These are phyloP conservation scores for Quercus dentata DNA, from an alignment of 306 rosid species.

Conservation along the genomic window DNA sequence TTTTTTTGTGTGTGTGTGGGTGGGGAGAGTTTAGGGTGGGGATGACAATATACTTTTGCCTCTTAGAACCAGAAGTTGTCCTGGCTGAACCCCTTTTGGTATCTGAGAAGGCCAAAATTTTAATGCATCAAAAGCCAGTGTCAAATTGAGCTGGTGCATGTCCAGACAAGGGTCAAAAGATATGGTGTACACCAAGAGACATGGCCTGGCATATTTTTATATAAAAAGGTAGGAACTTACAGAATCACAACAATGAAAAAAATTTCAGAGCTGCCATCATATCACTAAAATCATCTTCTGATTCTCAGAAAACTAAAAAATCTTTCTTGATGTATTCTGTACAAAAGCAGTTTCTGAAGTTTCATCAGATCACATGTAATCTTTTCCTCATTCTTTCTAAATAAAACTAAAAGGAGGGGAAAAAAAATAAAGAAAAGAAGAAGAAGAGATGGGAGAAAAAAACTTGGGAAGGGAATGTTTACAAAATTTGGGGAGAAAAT, in stretches of 20 bases:
- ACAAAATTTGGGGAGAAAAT: neutral
- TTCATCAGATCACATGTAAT: neutral
- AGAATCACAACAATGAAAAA: too few relatives aligned
- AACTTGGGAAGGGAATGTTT: neutral
- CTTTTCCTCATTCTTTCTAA: neutral
- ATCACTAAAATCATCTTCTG: neutral
- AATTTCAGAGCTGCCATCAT: too few relatives aligned
- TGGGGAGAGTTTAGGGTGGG: too few relatives aligned
- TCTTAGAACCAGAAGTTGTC: slow-evolving; percentile 73
- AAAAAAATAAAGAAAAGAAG: neutral
- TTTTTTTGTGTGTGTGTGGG: too few relatives aligned
- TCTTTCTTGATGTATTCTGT: neutral
- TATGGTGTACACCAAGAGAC: neutral
- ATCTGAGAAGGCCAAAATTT: slow-evolving; percentile 43
- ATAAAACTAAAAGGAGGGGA: neutral
- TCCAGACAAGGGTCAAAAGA: neutral
- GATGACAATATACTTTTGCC: slow-evolving; percentile 61
- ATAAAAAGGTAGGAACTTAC: neutral
- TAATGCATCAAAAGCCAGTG: slow-evolving; percentile 25
- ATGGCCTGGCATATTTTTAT: neutral
- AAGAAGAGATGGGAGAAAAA: neutral
- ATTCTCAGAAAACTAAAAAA: neutral
- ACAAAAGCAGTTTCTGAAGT: neutral
- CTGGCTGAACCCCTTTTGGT: slow-evolving; percentile 90
- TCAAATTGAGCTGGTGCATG: neutral